phyloP scores from a whole-genome alignment of 2,329 filamentous ascomycete genomes.

The Rugonectria rugulosa region DNA sequence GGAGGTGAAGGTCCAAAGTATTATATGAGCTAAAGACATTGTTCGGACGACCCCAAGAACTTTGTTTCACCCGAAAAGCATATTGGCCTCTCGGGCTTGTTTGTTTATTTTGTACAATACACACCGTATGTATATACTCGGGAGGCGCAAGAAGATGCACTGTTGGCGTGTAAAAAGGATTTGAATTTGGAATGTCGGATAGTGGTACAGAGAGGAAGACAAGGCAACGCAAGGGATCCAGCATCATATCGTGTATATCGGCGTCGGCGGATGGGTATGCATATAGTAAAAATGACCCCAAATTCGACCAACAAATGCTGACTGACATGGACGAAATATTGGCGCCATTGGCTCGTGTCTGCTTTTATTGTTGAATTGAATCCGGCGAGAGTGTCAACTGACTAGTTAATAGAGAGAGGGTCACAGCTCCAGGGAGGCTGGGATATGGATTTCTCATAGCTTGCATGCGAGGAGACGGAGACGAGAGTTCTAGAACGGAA shows the following conservation, averaged over 20 bases:
- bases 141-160: slow-evolving; percentile 25
- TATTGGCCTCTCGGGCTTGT: slow-evolving; percentile 8
- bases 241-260: slow-evolving; percentile 25
- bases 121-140: slow-evolving; percentile 30
- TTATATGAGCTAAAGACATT: slow-evolving; percentile 65
- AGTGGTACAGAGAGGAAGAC: slow-evolving; percentile 6
- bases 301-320: background rate
- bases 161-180: slow-evolving; percentile 27
- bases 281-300: slow-evolving; percentile 10
- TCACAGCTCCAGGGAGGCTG: too few relatives aligned
- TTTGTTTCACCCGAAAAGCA: background rate
- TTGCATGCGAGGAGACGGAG: slow-evolving; percentile 26
- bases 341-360: too few relatives aligned
- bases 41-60: background rate
- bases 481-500: slow-evolving; percentile 25
- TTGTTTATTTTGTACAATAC: slow-evolving; percentile 37
- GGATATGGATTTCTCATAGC: too few relatives aligned
- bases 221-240: slow-evolving; percentile 22
- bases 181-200: background rate
- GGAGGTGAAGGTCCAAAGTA: slow-evolving; percentile 83
- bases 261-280: slow-evolving; percentile 25
- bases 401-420: too few relatives aligned
- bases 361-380: too few relatives aligned
- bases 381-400: too few relatives aligned
- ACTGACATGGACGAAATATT: background rate